Conservation (phyloP, 2,329 filamentous ascomycete species). For the Colletotrichum truncatum region DNA sequence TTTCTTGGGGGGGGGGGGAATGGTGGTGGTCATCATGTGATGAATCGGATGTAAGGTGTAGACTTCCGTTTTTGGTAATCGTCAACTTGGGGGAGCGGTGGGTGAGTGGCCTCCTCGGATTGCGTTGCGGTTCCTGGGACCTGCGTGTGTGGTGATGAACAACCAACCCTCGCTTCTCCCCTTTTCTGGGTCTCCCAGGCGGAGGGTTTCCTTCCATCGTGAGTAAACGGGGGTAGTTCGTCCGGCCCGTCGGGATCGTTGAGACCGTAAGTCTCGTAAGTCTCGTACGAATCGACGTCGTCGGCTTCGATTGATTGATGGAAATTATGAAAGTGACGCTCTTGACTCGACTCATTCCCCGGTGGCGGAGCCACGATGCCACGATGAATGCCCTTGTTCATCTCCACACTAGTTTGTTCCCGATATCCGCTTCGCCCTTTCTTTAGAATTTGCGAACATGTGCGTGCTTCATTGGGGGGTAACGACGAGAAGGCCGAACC, state of each 20-base stretch:
- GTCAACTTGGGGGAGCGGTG: slow-evolving; percentile 9
- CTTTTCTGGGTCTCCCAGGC: no score
- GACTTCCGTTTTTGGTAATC: neutral
- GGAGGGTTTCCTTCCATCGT: slow-evolving; percentile 22
- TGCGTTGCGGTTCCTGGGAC: slow-evolving; percentile 14
- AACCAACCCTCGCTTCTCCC: neutral
- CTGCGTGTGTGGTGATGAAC: slow-evolving; percentile 8
- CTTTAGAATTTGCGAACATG: neutral
- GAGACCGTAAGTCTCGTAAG: no score
- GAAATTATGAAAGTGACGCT: neutral
- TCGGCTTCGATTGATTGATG: slow-evolving; percentile 17
- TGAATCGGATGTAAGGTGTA: neutral
- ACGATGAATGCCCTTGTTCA: neutral
- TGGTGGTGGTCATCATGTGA: neutral
- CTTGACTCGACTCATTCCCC: neutral
- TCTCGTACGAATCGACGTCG: neutral
- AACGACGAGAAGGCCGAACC: neutral
- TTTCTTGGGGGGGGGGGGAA: neutral
- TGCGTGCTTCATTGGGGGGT: neutral
- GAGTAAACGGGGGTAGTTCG: slow-evolving; percentile 13
- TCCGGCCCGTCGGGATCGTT: slow-evolving; percentile 11
- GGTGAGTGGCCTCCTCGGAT: neutral
- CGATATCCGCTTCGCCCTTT: neutral
- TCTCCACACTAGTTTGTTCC: neutral
- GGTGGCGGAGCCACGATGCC: neutral